Evolutionary conservation across 2,329 filamentous ascomycete species (phyloP).

Genomic region (Geosmithia flava): DNA sequence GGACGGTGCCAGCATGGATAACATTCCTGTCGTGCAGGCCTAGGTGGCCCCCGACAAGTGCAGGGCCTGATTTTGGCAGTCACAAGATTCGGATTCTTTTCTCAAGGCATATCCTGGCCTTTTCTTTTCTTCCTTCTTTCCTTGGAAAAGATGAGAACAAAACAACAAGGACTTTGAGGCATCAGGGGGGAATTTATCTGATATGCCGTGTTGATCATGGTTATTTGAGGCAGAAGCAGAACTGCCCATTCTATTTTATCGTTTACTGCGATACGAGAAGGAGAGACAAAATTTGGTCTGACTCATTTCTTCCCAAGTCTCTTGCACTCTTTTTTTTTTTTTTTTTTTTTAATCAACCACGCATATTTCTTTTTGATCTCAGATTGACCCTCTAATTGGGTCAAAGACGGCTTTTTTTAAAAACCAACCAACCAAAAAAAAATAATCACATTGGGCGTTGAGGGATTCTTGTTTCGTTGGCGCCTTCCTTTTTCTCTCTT

Average conservation of each 20-base stretch:
- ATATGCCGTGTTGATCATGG: not conserved
- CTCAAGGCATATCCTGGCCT: not conserved
- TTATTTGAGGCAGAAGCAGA: too few species aligned
- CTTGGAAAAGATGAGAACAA: not conserved
- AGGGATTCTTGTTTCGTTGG: not conserved
- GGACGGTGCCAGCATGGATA: slow-evolving; percentile 58
- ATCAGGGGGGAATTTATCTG: not conserved
- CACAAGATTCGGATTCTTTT: not conserved
- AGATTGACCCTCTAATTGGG: not conserved
- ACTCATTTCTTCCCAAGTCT: too few species aligned
- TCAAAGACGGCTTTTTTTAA: too few species aligned
- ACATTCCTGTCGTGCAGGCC: slow-evolving; percentile 43
- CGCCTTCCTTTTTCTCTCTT: too few species aligned
- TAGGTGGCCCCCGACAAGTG: slow-evolving; percentile 6
- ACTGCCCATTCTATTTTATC: not conserved
- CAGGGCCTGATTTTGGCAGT: not conserved
- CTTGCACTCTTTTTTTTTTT: not conserved
- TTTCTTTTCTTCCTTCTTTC: not conserved
- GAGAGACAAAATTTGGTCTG: too few species aligned
- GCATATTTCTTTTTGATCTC: not conserved
- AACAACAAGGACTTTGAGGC: not conserved
- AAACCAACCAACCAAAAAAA: too few species aligned
- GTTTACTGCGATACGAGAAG: not conserved
- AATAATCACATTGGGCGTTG: not conserved
- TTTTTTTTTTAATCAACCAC: not conserved